A percentile compares a stretch with the other conserved stretches of the same genome.
phyloP scores from a whole-genome alignment of 2,329 filamentous ascomycete species.

The Trichoderma sp. region DNA sequence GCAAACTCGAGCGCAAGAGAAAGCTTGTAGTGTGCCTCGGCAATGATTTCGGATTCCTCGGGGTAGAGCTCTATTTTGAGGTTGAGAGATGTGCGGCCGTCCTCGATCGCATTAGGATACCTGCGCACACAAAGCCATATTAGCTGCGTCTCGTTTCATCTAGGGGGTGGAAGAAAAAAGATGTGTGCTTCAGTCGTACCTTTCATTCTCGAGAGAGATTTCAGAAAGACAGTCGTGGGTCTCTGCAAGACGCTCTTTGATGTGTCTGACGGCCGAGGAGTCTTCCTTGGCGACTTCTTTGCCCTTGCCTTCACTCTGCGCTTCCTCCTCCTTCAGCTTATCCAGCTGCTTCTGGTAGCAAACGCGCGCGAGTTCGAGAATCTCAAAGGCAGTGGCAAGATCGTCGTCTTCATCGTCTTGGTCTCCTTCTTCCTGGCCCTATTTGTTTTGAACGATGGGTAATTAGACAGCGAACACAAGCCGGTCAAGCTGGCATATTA shows the following conservation, averaged over 20 bases:
- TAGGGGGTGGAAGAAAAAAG: neutral
- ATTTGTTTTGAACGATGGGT: constrained; percentile 7
- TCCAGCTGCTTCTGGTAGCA: constrained; percentile 58
- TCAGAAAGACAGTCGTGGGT: constrained; percentile 92
- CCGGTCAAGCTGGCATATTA: constrained; percentile 5
- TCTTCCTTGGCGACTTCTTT: constrained; percentile 43
- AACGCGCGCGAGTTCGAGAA: constrained; percentile 75
- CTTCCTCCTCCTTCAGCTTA: constrained; percentile 30
- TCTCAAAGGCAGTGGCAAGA: constrained; percentile 74
- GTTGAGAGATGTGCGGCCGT: constrained; percentile 72
- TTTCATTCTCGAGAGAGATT: constrained; percentile 95
- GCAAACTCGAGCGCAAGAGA: constrained; percentile 93
- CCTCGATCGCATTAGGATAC: constrained; percentile 81
- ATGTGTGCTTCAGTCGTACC: constrained; percentile 41
- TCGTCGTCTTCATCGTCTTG: constrained; percentile 66
- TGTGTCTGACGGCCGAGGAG: constrained; percentile 48
- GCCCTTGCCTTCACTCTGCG: constrained; percentile 38
- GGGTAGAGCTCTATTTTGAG: constrained; percentile 78
- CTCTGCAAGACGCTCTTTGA: constrained; percentile 85
- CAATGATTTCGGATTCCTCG: constrained; percentile 77
- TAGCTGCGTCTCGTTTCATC: neutral
- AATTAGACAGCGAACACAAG: constrained; percentile 24
- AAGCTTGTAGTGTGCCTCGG: constrained; percentile 95
- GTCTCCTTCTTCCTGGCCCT: constrained; percentile 42
- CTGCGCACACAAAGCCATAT: constrained; percentile 34